Evolutionary conservation across 164 flowering plant genomes (phyloP).

Genomic region (Tetrastigma voinierianum): DNA sequence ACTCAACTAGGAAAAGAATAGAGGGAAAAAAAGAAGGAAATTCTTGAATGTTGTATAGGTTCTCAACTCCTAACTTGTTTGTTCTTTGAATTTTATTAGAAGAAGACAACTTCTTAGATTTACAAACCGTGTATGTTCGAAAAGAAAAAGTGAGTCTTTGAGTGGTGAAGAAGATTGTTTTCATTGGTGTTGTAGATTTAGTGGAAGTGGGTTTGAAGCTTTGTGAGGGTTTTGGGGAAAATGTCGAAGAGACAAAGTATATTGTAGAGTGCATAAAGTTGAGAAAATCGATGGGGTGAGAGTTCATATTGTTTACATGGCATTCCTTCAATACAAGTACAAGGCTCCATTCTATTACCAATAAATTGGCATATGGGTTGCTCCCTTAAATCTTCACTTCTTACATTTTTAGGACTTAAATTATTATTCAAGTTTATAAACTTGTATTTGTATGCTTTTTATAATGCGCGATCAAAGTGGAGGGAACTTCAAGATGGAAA

Average conservation of each 20-base stretch:
- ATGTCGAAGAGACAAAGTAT: neutral
- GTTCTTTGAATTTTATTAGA: slow-evolving; percentile 73
- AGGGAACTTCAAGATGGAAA: neutral
- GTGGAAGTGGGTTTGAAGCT: slow-evolving; percentile 1
- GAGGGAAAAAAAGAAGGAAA: slow-evolving; percentile 8
- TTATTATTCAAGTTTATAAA: neutral
- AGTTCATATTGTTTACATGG: slow-evolving; percentile 3
- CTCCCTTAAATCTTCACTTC: neutral
- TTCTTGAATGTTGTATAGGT: slow-evolving; percentile 52
- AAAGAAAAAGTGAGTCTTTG: slow-evolving; percentile 5
- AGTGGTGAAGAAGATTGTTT: slow-evolving; percentile 9
- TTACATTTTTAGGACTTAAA: neutral
- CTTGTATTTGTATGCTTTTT: neutral
- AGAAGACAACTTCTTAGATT: slow-evolving; percentile 34
- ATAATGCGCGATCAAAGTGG: neutral
- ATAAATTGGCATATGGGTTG: neutral
- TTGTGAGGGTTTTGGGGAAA: slow-evolving; percentile 7
- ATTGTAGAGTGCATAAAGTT: slow-evolving; percentile 8
- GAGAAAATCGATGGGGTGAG: slow-evolving; percentile 3
- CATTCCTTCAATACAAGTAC: neutral
- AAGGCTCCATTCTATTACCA: slow-evolving; percentile 2
- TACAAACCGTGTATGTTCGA: slow-evolving; percentile 15
- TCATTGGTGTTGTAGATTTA: slow-evolving; percentile 16
- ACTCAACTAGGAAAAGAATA: slow-evolving; percentile 9
- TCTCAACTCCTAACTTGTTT: slow-evolving; percentile 49